These are phyloP conservation scores for Sclerospora graminicola DNA, from an alignment of 352 stramenopile genomes.

Conservation along the genomic window DNA sequence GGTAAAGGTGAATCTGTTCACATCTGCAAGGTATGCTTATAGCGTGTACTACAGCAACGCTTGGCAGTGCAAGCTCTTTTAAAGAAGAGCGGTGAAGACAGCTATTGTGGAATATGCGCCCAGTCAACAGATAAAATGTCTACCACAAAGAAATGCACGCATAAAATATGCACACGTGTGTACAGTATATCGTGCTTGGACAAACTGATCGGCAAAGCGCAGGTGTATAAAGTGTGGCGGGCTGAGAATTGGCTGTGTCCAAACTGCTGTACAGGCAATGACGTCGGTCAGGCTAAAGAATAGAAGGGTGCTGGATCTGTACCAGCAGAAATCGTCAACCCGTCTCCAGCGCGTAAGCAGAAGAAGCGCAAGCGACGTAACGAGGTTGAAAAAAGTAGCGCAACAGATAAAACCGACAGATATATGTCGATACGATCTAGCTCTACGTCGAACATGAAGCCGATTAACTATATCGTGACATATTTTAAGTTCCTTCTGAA, in stretches of 20 bases:
- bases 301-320: neutral
- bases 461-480: conserved; percentile 46
- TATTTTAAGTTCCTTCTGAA: conserved; percentile 56
- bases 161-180: conserved; percentile 33
- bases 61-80: conserved; percentile 7
- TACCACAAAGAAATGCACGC: conserved; percentile 27
- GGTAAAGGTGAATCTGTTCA: conserved; percentile 33
- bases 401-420: conserved; percentile 9
- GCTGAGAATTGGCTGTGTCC: conserved; percentile 52
- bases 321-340: neutral
- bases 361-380: conserved; percentile 42
- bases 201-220: conserved; percentile 50
- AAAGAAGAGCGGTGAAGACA: conserved; percentile 10
- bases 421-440: neutral
- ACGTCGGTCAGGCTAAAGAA: neutral
- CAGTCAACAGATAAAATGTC: conserved; percentile 16
- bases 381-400: conserved; percentile 15
- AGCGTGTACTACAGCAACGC: conserved; percentile 33
- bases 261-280: conserved; percentile 37
- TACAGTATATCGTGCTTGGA: conserved; percentile 50
- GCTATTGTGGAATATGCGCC: conserved; percentile 41
- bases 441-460: conserved; percentile 24
- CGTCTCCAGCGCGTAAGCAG: conserved; percentile 8
- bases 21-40: conserved; percentile 60
- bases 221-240: conserved; percentile 41